Base-by-base conservation (phyloP, 169 alveolate genomes). In the Plasmodium inui region DNA sequence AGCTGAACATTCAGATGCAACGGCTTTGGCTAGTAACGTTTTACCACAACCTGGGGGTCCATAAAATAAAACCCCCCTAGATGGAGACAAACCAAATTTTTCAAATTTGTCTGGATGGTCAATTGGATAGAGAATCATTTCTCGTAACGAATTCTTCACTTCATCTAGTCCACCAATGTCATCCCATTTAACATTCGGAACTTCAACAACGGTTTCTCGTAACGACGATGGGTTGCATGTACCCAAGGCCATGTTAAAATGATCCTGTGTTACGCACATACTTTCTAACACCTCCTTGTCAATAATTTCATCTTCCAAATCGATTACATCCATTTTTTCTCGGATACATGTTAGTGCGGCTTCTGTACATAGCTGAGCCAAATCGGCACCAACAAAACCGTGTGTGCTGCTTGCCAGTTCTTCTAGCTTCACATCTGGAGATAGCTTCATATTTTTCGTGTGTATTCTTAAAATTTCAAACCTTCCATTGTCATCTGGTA, bases 41-140 rank as follows among this genome's bases (percentile, higher is more conserved):
- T 99, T 99, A 88, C 99, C 99, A 95, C 99, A 99, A 53, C 99
- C 99, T 71, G 99, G 99, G n/a, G 99, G 99, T 14, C 99, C 99
- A 96, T 99, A 99, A 97, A 99, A 99, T 26, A 99, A 96, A 30
- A 99, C 99, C 6, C 99, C 99, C 37, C 99, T 98, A 30, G 99
- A 98, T 76, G 99, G 99, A 72, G 98, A 96, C 99, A 99, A 98
- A 61, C 99, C 99, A 84, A 98, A 99, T 95, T 98, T 98, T 95
- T 98, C 99, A 97, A 98, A 99, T 96, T 99, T 99, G 94, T 99
- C 99, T 19, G 99, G 99, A 94, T 99, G 99, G 78, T 99, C 99
- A 72, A 97, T 97, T 73, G 98, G 98, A 96, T 99, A 99, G 57
- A 99, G 96, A 61, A 99, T 99, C 99, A 99, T 98, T 96, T 99